Conservation (phyloP, 148 eudicot genomes). For the Drosera capensis region DNA sequence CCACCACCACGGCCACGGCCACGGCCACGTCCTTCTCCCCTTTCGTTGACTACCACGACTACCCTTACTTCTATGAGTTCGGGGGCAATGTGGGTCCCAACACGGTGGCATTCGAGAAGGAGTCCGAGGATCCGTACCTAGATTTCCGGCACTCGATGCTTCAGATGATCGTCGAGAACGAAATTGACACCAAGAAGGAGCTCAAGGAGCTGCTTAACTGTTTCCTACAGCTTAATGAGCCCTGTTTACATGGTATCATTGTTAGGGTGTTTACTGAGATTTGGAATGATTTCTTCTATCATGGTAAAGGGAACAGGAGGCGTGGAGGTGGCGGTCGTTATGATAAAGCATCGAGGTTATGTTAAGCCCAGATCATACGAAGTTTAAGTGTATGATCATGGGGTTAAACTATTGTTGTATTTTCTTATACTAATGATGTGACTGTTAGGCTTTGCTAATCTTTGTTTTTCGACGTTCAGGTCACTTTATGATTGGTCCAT, state of each 20-base stretch:
- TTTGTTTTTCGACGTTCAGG: too few species aligned
- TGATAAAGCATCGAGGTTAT: too few species aligned
- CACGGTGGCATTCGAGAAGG: constrained; percentile 84
- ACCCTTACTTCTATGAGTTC: constrained; percentile 21
- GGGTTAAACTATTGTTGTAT: too few species aligned
- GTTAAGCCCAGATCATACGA: too few species aligned
- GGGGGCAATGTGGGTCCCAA: constrained; percentile 43
- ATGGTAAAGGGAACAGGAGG: too few species aligned
- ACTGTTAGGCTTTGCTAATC: too few species aligned
- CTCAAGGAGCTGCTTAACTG: constrained; percentile 68
- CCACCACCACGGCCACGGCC: background rate
- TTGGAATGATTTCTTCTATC: constrained; percentile 53
- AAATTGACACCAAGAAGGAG: constrained; percentile 60
- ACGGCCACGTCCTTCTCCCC: constrained; percentile 8
- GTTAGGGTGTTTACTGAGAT: constrained; percentile 83
- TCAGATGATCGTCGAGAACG: constrained; percentile 82
- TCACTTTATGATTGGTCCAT: too few species aligned
- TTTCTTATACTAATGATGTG: too few species aligned
- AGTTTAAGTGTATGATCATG: too few species aligned
- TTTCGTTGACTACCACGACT: constrained; percentile 4
- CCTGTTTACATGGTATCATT: constrained; percentile 58
- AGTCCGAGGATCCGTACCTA: constrained; percentile 74
- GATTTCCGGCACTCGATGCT: constrained; percentile 84
- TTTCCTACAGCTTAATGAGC: constrained; percentile 72
- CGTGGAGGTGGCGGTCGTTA: too few species aligned